Evolutionary conservation across 192 early-diverging fungal genomes (phyloP), one percentile per base, ranked within the genome.

Genomic region (Entrophospora sp.): DNA sequence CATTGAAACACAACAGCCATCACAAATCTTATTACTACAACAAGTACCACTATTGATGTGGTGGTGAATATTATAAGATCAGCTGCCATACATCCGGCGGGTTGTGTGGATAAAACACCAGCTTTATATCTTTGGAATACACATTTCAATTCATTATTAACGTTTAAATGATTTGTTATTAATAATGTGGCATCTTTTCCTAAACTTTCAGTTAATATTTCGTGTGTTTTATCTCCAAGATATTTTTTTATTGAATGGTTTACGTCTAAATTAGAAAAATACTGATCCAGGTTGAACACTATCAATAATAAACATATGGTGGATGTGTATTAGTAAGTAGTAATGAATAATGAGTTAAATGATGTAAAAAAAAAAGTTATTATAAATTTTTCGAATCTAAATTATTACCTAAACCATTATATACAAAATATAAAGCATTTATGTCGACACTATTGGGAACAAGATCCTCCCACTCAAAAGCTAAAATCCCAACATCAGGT

Each of bases 21-120:
- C 64, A 78, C 69, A 66, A 94, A 94, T 68, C 83, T 83, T 55
- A 80, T 77, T 31, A 83, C 61, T 49, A 87, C 79, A 13, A 79
- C 78, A 20, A 77, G 82, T 45, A 89, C 53, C 61, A 85, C 80
- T 40, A 89, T 75, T 24, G 82, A 75, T 64, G 91, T 75, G 12
- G 88, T 89, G 31, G 88, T 78, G 56, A 84, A 89, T 25, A 91
- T 75, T 57, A 89, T 74, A n/a, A 88, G 81, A 30, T 85, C 76
- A 5, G 92, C 85, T 0, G 88, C 82, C 59, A 93, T 85, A 72
- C 93, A 97, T 0, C 93, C 93, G 36, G 91, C 73, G 16, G 82
- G 79, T 37, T 83, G 38, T 6, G 38, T 40, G 38, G 38, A 40
- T 40, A 40, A 82, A 6, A 87, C 79, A 65, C 94, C 92, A 49